Percentiles rank a stretch among this genome's conserved stretches.
Evolutionary conservation across 2,329 filamentous ascomycete species (phyloP).

Genomic region (Alternaria consortialis): DNA sequence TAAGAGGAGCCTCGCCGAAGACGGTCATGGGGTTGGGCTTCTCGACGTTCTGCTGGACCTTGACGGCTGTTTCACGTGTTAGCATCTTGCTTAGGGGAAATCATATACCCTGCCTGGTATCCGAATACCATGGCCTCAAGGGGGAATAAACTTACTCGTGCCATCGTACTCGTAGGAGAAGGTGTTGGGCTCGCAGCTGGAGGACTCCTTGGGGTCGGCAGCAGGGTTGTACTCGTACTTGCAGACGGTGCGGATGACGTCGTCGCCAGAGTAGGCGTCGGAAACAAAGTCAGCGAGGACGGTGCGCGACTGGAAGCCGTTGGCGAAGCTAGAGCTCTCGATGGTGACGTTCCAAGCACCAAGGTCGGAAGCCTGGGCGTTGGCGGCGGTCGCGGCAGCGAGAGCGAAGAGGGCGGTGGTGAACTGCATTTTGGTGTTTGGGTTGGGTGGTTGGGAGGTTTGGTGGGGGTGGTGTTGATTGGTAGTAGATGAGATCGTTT

Average conservation of each 20-base stretch:
- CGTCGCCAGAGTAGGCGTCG: conserved; percentile 10
- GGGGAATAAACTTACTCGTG: conserved; percentile 10
- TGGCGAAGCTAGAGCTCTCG: neutral
- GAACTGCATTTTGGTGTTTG: conserved; percentile 8
- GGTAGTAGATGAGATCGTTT: neutral
- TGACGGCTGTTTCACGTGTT: conserved; percentile 10
- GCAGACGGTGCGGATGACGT: conserved; percentile 9
- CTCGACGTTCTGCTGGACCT: conserved; percentile 20
- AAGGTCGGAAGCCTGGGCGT: neutral
- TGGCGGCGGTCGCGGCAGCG: neutral
- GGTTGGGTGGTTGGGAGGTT: neutral
- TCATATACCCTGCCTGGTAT: neutral
- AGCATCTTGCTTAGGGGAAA: neutral
- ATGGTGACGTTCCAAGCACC: conserved; percentile 8
- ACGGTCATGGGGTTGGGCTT: conserved; percentile 16
- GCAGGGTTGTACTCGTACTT: conserved; percentile 3
- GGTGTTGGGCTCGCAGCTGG: conserved; percentile 3
- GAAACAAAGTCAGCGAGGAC: conserved; percentile 17
- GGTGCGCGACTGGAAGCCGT: neutral
- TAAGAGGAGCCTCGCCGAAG: conserved; percentile 16
- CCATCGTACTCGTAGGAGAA: conserved; percentile 16
- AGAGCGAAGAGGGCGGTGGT: conserved; percentile 11
- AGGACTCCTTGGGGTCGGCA: neutral
- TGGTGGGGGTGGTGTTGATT: neutral
- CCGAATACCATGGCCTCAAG: neutral